Base-by-base conservation (phyloP, 495 filamentous ascomycete genomes). In the Echria macrotheca region DNA sequence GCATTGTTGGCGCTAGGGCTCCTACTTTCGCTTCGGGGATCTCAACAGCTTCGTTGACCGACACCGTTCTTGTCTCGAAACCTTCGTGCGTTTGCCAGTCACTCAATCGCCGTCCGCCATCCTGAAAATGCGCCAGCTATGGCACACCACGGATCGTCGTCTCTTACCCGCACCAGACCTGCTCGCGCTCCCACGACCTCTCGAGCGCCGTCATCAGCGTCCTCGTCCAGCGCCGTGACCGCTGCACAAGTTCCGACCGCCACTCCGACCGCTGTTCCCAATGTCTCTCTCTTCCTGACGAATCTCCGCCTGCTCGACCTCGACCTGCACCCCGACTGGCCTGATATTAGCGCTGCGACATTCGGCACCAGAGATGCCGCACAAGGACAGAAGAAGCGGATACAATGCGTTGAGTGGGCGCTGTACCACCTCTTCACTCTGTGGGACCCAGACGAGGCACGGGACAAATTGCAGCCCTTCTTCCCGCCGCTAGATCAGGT, bases 401-500 rank as follows among this genome's bases (percentile, higher is more conserved):
- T 91, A 31, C 81, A 85, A 50, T 77, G 79, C 47, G 78, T 87
- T 24, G 90, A 96, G 70, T 95, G 89, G 87, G 80, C 83, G 8
- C 70, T 96, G 22, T 95, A 85, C 60, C 80, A 85, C 23, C 73
- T 96, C 26, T 93, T 91, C 60, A 68, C 74, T 5, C 62, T 91
- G n/a, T 95, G 85, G 85, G 87, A 93, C 61, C 79, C 77, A 14
- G 76, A 83, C 28, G 81, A 82, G 44, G 75, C 87, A 19, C 76
- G 81, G 55, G 81, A 83, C 82, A 95, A 93, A 77, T 75, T 95
- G 10, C 85, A 82, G 32, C 87, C 89, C 0, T 94, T 91, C 73
- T 95, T 89, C 63, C 90, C 90, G 29, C 86, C 90, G 6, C 74
- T 87, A 55, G 87, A 91, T 60, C 85, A 88, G 17, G 75, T 95